These are phyloP conservation scores for Penicillium sp. DNA, from an alignment of 2,329 filamentous ascomycete genomes.

Conservation along the genomic window DNA sequence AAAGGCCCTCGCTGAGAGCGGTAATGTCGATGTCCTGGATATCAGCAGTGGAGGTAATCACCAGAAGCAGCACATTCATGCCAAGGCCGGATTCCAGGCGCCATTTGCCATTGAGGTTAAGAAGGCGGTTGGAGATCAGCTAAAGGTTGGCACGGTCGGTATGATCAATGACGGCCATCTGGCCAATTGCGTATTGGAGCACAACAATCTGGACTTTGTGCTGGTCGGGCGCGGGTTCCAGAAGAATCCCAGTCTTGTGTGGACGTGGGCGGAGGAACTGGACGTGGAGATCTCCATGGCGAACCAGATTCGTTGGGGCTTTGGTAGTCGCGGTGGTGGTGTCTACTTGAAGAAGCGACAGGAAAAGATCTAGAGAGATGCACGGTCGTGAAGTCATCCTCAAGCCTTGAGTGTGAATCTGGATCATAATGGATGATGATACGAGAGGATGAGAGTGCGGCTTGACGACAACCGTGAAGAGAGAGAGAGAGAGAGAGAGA, in stretches of 20 bases:
- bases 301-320: constrained; percentile 71
- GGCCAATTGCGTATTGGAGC: constrained; percentile 66
- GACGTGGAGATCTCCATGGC: constrained; percentile 74
- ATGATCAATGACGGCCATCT: constrained; percentile 72
- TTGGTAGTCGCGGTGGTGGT: constrained; percentile 38
- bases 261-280: constrained; percentile 74
- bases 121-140: constrained; percentile 70
- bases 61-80: constrained; percentile 50
- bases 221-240: constrained; percentile 78
- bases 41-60: constrained; percentile 78
- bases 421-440: neutral
- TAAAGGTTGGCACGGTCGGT: constrained; percentile 78
- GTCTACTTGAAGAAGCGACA: constrained; percentile 28
- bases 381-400: neutral
- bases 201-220: constrained; percentile 68
- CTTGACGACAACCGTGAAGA: too few species aligned
- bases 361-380: constrained; percentile 26
- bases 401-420: neutral
- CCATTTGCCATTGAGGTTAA: constrained; percentile 75
- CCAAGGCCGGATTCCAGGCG: constrained; percentile 73
- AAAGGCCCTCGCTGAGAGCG: constrained; percentile 69
- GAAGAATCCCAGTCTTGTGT: constrained; percentile 79
- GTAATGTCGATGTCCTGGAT: constrained; percentile 79
- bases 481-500: too few species aligned
- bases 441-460: neutral